Conservation (phyloP, 371 early-diverging fungal genomes). For the Mortierella sp. region DNA sequence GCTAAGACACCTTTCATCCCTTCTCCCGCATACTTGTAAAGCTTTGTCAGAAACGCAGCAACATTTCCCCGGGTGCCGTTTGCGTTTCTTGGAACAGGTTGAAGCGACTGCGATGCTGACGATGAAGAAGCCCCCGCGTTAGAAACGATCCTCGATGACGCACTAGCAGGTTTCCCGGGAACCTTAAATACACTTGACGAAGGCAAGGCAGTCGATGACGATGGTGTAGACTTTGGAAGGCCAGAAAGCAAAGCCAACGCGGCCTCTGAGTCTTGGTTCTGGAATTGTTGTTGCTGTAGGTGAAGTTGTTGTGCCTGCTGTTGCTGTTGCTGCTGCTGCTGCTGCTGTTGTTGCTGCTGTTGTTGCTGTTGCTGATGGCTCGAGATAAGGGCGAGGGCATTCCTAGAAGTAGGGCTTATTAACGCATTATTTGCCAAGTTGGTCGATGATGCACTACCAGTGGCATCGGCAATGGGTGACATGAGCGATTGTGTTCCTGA, state of each 20-base stretch:
- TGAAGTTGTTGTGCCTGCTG: constrained; percentile 23
- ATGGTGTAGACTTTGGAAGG: constrained; percentile 1
- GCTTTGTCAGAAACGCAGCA: constrained; percentile 90
- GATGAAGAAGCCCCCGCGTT: constrained; percentile 5
- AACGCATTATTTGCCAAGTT: too few relatives aligned
- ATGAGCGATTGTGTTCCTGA: not conserved
- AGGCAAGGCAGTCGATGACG: constrained; percentile 1
- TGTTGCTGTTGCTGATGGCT: constrained; percentile 3
- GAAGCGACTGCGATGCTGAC: constrained; percentile 10
- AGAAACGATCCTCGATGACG: not conserved
- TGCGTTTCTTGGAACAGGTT: constrained; percentile 27
- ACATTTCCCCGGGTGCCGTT: constrained; percentile 64
- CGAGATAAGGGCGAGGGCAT: not conserved
- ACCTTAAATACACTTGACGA: not conserved
- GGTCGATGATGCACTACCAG: not conserved
- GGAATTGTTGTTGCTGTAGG: constrained; percentile 21
- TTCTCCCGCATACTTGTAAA: constrained; percentile 69
- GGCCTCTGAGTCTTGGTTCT: constrained; percentile 20
- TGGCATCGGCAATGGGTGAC: not conserved
- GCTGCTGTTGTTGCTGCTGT: not conserved
- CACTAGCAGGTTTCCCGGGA: not conserved
- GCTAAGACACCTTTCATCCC: too few relatives aligned
- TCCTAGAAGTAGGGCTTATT: not conserved
- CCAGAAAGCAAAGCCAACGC: constrained; percentile 20
- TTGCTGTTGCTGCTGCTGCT: not conserved